These are phyloP conservation scores for Uromyces viciae-fabae DNA, from an alignment of 1,284 basidiomycete genomes.

Conservation along the genomic window DNA sequence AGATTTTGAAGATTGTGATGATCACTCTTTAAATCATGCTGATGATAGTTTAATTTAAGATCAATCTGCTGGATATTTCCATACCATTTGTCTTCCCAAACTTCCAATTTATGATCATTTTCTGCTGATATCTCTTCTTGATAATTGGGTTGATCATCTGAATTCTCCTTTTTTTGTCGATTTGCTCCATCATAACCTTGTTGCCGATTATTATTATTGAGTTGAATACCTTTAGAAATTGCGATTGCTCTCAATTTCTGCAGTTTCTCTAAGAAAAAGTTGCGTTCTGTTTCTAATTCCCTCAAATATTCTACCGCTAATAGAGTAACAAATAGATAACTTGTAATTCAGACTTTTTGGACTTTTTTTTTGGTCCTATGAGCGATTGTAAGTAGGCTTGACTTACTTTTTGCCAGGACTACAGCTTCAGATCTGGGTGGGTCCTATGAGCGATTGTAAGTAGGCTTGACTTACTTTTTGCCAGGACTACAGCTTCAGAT, in stretches of 20 bases:
- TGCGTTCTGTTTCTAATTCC: slow-evolving; percentile 21
- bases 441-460: background rate
- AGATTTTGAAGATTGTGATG: background rate
- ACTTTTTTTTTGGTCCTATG: no score
- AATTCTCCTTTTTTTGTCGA: background rate
- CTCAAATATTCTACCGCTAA: slow-evolving; percentile 39
- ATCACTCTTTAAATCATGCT: no score
- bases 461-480: slow-evolving; percentile 21
- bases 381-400: background rate
- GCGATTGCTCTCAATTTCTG: background rate
- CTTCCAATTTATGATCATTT: background rate
- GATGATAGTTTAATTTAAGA: background rate
- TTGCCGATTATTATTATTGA: background rate
- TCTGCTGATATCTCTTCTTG: no score
- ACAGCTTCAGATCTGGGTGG: slow-evolving; percentile 26
- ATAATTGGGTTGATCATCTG: background rate
- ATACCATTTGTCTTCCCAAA: slow-evolving; percentile 17
- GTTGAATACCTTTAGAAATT: background rate
- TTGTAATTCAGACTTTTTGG: background rate
- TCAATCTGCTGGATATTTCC: slow-evolving; percentile 6
- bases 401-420: slow-evolving; percentile 32
- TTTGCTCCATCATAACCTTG: background rate
- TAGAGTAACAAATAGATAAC: background rate
- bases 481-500: slow-evolving; percentile 33
- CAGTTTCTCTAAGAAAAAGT: background rate